Evolutionary conservation across 768 basidiomycete species (phyloP), one percentile per base, ranked within the genome.

Genomic region (Tricholoma bakamatsutake): DNA sequence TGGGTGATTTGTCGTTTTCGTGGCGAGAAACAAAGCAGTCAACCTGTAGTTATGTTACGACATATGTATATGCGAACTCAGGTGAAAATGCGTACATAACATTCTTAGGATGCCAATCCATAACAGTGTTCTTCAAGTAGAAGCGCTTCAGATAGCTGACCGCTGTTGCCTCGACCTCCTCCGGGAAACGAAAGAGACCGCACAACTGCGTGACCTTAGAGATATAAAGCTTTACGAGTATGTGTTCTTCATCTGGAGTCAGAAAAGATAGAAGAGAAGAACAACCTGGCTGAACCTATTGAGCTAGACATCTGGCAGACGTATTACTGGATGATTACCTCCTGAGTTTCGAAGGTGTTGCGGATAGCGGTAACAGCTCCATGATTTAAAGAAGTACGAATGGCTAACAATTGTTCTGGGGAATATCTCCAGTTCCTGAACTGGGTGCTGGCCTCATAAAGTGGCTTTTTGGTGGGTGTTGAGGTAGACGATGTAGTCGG

Each of bases 101-200:
- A 65, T 92, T 94, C 72, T 95, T 96, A 0, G 97, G 97, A 73
- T 98, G 97, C 87, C 93, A 98, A 67, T 98, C 97, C 94, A 98
- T 98, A 52, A 94, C 93, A 2, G 95, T 98, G 66, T 98, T 98
- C 73, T 89, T 89, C 54, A 98, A 80, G 67, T 98, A 99, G 71
- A 99, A 99, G 4, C 97, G 81, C 69, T 98, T 98, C 62, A 99
- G 75, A 70, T 97, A 99, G 54, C 81, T 85, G 55, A 90, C 80
- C 0, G 94, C 93, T 3, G 96, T 98, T 0, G 93, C 90, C 69
- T 95, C 91, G 6, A 98, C 93, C 64, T 93, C 87, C 62, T 96
- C 92, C 0, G 92, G 88, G 66, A 96, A 90, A 46, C 85, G 83
- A 65, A 97, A 95, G 60, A 84, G 83, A 0, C 82, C 83, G 66